A percentile compares a stretch with the other conserved stretches of the same genome.
These are phyloP conservation scores for Agrocybe chaxingu DNA, from an alignment of 768 basidiomycete species.

Conservation along the genomic window DNA sequence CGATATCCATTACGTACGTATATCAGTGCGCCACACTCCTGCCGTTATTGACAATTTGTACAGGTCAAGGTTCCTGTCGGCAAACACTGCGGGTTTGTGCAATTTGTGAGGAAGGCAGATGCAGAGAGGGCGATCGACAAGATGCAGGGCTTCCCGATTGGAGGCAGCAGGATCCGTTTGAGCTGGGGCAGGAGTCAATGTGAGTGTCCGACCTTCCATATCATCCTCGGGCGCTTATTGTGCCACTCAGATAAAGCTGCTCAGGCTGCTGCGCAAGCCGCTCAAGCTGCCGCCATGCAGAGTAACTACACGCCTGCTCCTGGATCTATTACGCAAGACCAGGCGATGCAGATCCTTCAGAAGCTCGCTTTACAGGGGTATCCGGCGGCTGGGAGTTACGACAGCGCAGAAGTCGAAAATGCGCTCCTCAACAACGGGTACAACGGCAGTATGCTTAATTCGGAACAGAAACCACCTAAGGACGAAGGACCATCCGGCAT, in stretches of 20 bases:
- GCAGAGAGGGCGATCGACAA: constrained; percentile 92
- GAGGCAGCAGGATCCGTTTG: constrained; percentile 85
- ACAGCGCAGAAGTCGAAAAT: constrained; percentile 15
- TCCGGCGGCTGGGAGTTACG: constrained; percentile 10
- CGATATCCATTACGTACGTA: constrained; percentile 84
- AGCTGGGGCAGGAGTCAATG: constrained; percentile 96
- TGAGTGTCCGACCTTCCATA: constrained; percentile 28
- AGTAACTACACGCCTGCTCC: constrained; percentile 26
- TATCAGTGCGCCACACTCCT: neutral
- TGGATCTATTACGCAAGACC: constrained; percentile 52
- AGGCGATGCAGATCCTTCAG: constrained; percentile 60
- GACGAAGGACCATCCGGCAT: constrained; percentile 7
- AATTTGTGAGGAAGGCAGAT: constrained; percentile 89
- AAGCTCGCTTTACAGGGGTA: constrained; percentile 46
- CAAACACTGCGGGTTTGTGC: constrained; percentile 95
- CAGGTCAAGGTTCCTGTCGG: constrained; percentile 96
- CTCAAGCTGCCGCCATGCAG: constrained; percentile 72
- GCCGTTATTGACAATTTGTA: constrained; percentile 3
- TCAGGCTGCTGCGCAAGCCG: constrained; percentile 82
- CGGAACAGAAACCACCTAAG: constrained; percentile 12
- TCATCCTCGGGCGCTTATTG: neutral
- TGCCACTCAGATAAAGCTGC: constrained; percentile 73
- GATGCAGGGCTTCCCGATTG: constrained; percentile 96
- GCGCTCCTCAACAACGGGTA: constrained; percentile 13
- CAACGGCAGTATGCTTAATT: neutral